Conservation (phyloP, 169 alveolate species). For the Plasmodium gonderi region DNA sequence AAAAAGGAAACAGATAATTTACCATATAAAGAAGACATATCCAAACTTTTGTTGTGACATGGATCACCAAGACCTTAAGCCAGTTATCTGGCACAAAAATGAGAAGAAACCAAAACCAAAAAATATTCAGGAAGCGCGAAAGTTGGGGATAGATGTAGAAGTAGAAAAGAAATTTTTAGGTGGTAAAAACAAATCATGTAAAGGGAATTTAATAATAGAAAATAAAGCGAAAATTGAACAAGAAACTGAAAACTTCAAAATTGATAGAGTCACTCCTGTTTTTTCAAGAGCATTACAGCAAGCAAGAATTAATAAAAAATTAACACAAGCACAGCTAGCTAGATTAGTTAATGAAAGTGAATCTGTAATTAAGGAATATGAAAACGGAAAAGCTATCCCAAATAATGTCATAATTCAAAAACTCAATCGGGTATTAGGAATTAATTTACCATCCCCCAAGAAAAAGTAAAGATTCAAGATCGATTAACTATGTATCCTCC, state of each 20-base stretch:
- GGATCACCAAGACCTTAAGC: constrained; percentile 70
- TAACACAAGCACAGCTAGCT: constrained; percentile 79
- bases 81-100: constrained; percentile 67
- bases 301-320: constrained; percentile 50
- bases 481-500: no score
- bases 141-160: constrained; percentile 65
- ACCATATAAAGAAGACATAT: no score
- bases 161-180: constrained; percentile 53
- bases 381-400: constrained; percentile 84
- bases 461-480: constrained; percentile 44
- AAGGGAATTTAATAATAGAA: constrained; percentile 68
- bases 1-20: no score
- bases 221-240: constrained; percentile 85
- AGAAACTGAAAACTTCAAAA: constrained; percentile 82
- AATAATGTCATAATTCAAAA: constrained; percentile 82
- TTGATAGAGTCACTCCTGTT: constrained; percentile 82
- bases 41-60: no score
- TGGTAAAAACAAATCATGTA: constrained; percentile 65
- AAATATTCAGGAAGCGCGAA: constrained; percentile 43
- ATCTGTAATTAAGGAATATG: constrained; percentile 82
- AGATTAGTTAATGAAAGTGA: constrained; percentile 80
- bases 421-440: constrained; percentile 80
- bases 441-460: constrained; percentile 79
- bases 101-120: constrained; percentile 54
- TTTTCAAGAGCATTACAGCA: constrained; percentile 83